Evolutionary conservation across 2,329 filamentous ascomycete species (phyloP), one percentile per base, ranked within the genome.

Genomic region (Neurospora crassa): DNA sequence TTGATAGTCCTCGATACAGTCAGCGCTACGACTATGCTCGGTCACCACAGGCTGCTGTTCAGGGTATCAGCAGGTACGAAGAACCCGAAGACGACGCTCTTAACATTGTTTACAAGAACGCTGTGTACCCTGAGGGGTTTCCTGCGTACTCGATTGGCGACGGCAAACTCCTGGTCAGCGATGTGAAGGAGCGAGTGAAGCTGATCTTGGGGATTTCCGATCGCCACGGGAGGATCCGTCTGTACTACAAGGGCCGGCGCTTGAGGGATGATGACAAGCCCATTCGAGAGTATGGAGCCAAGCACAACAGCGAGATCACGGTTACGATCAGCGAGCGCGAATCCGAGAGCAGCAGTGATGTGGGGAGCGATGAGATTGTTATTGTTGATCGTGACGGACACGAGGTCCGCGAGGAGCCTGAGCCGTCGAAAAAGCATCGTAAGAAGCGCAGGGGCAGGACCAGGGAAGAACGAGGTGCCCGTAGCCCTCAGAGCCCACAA

Each of bases 61-160:
- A 29, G 53, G 40, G 41, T 47, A 34, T 63, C 29, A 47, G 34
- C 43, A 43, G 68, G 43, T 40, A 34, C 20, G 69, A 70, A 37
- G 24, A 67, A 34, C 75, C 75, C 40, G 76, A 76, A 73, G 91
- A 92, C 72, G 92, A 94, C 77, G 84, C 93, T 12, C 82, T 94
- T 40, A 80, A 92, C 45, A 86, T 94, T 80, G 91, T 90, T 80
- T 86, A 90, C 80, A 88, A 89, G 78, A 86, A 87, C 70, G 82
- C 88, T 70, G 88, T 87, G 67, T 91, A 92, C 77, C 87, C 89
- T 0, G 86, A 91, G 67, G 89, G 91, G 76, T 94, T 94, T 76
- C 90, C 92, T 0, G 90, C 90, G 14, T 92, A 90, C 79, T 88
- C 89, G 72, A 94, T 95, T 77, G 90, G 89, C 71, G 90, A 92